Conservation (phyloP, 73 alveolate genomes). For the Paramecium octaurelia region DNA sequence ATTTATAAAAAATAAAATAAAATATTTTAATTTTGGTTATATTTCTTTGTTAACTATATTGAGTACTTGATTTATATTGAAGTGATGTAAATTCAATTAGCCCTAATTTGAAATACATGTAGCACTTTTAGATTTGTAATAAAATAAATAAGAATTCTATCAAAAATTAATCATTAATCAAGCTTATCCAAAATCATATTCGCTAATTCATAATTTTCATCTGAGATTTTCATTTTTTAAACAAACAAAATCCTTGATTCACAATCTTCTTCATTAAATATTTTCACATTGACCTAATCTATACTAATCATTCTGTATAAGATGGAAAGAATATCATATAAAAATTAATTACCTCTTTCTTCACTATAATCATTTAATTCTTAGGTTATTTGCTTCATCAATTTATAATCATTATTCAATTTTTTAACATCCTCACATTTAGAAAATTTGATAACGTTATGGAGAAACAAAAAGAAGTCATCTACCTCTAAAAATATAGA, state of each 20-base stretch:
- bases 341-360: background rate
- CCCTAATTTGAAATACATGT: background rate
- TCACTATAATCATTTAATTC: background rate
- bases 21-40: no score
- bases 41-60: no score
- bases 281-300: background rate
- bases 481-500: background rate
- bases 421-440: background rate
- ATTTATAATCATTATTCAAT: background rate
- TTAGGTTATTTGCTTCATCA: background rate
- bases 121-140: background rate
- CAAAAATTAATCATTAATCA: background rate
- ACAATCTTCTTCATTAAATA: conserved; percentile 14
- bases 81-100: no score
- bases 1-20: background rate
- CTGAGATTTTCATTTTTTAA: background rate
- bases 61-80: background rate
- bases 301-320: background rate
- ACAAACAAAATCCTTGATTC: background rate
- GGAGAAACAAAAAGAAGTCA: background rate
- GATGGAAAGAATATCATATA: background rate
- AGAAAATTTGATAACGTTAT: background rate
- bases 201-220: background rate
- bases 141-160: background rate
- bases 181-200: background rate